A percentile compares a stretch with the other conserved stretches of the same genome.
phyloP scores from a whole-genome alignment of 1,284 basidiomycete species.

The Moesziomyces sp. region DNA sequence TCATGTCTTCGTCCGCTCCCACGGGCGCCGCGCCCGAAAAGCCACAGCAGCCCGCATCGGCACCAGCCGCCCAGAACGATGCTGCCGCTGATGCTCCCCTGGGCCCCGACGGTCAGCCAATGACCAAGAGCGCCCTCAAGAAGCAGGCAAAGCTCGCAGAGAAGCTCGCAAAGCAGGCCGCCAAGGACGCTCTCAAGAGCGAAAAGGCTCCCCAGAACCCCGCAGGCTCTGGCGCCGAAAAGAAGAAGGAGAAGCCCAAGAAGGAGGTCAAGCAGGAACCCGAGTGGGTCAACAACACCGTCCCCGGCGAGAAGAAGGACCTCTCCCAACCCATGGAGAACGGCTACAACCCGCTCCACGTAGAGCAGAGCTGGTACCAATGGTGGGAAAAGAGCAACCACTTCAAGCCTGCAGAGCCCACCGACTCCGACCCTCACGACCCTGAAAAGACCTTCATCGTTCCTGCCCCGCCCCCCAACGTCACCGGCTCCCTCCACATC shows the following conservation, averaged over 20 bases:
- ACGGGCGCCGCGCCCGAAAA: conserved; percentile 19
- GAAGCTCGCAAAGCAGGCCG: conserved; percentile 61
- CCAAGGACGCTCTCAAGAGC: conserved; percentile 62
- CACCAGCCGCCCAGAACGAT: conserved; percentile 24
- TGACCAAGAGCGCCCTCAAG: conserved; percentile 61
- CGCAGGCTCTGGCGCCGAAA: conserved; percentile 42
- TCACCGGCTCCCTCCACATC: conserved; percentile 95
- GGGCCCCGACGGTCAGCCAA: conserved; percentile 50
- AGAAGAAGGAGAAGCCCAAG: conserved; percentile 67
- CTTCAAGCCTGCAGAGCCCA: conserved; percentile 77
- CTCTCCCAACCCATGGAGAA: conserved; percentile 85
- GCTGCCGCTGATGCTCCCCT: conserved; percentile 28
- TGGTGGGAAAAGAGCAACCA: conserved; percentile 94
- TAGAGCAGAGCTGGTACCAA: conserved; percentile 97
- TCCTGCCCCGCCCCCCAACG: conserved; percentile 95
- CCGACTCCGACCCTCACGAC: conserved; percentile 63
- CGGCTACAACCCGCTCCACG: conserved; percentile 93
- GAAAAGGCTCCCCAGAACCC: conserved; percentile 46
- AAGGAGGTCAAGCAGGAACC: conserved; percentile 64
- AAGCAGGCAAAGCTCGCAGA: conserved; percentile 62
- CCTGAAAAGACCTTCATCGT: conserved; percentile 78
- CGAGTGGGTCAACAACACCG: conserved; percentile 62
- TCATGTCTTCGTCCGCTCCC: conserved; percentile 34
- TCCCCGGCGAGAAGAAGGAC: conserved; percentile 70
- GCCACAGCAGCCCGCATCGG: conserved; percentile 10